phyloP scores from a whole-genome alignment of 2,329 filamentous ascomycete species.

The Pseudogymnoascus sp. region DNA sequence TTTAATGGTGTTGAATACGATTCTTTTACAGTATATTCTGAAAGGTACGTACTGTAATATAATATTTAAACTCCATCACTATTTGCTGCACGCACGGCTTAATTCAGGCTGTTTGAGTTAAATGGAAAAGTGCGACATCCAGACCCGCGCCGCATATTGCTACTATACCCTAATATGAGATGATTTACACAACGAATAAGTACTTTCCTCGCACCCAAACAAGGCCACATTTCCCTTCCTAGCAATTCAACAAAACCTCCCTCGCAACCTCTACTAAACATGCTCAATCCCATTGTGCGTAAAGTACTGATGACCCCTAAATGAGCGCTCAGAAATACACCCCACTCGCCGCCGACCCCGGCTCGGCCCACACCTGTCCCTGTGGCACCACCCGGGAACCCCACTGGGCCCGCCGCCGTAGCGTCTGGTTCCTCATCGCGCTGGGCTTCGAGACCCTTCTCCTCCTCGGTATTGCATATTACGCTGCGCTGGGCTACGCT shows the following conservation, averaged over 20 bases:
- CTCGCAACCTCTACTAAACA: not conserved
- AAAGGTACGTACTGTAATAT: too few relatives aligned
- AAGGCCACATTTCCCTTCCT: not conserved
- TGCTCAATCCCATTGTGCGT: not conserved
- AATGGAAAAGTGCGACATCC: not conserved
- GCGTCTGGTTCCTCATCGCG: not conserved
- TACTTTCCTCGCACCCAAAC: not conserved
- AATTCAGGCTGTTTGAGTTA: not conserved
- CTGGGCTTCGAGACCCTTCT: not conserved
- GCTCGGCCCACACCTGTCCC: not conserved
- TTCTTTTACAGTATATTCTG: too few relatives aligned
- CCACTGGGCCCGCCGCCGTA: constrained; percentile 2
- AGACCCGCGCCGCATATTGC: not conserved
- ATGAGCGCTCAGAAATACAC: not conserved
- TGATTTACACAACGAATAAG: not conserved
- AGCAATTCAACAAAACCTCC: not conserved
- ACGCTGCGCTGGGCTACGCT: not conserved
- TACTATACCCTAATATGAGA: not conserved
- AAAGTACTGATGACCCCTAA: not conserved
- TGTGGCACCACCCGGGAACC: not conserved
- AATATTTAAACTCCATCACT: not conserved
- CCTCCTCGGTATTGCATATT: not conserved
- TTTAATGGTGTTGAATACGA: too few relatives aligned
- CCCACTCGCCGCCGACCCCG: not conserved
- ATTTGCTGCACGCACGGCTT: not conserved